A percentile compares a stretch with the other conserved stretches of the same genome.
These are phyloP conservation scores for Thielaviopsis punctulata DNA, from an alignment of 2,329 filamentous ascomycete species.

Conservation along the genomic window DNA sequence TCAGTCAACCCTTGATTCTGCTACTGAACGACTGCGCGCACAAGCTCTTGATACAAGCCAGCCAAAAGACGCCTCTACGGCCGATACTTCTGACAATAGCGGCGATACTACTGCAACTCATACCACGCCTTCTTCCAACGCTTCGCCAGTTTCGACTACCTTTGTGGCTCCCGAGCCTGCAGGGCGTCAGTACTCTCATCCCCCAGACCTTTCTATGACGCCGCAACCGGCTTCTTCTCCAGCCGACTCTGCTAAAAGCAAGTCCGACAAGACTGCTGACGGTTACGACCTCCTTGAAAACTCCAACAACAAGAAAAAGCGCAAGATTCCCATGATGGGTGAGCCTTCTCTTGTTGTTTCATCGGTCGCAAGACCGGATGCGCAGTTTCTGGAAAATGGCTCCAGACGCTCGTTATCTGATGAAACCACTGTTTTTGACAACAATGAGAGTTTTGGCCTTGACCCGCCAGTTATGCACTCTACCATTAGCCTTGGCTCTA, in stretches of 20 bases:
- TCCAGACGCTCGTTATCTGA: not conserved
- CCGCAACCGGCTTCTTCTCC: not conserved
- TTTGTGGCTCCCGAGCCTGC: not conserved
- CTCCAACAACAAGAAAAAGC: conserved; percentile 97
- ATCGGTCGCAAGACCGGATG: not conserved
- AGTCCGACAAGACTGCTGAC: conserved; percentile 37
- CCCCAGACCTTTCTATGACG: not conserved
- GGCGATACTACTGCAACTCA: not conserved
- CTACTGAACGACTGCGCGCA: conserved; percentile 32
- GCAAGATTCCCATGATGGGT: conserved; percentile 85
- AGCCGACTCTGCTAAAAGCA: not conserved
- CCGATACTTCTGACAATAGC: not conserved
- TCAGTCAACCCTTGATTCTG: not conserved
- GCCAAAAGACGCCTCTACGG: not conserved
- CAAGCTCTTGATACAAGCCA: not conserved
- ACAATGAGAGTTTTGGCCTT: not conserved
- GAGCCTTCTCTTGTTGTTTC: conserved; percentile 27
- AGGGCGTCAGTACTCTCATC: conserved; percentile 4
- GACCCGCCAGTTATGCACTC: not conserved
- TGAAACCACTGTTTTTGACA: not conserved
- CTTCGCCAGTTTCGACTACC: not conserved
- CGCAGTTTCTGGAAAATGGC: not conserved
- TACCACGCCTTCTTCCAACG: not conserved
- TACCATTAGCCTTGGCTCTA: not conserved
- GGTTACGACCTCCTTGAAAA: conserved; percentile 97